A percentile compares a stretch with the other conserved stretches of the same genome.
These are phyloP conservation scores for Gentiana straminea DNA, from an alignment of 257 asterid genomes.

Conservation along the genomic window DNA sequence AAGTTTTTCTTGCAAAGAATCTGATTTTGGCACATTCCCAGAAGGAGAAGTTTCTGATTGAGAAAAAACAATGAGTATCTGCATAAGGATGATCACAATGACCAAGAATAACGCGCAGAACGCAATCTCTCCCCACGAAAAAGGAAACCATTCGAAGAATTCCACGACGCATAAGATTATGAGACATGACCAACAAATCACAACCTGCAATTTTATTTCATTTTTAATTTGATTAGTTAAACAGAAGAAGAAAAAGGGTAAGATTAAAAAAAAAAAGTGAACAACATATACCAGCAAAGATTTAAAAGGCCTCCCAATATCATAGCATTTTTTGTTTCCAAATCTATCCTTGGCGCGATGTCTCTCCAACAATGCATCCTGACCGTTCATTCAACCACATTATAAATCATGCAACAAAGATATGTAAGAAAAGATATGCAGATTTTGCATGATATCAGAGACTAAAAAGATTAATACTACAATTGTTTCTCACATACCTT, in stretches of 20 bases:
- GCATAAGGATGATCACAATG: slow-evolving; percentile 52
- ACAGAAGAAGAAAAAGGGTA: not conserved
- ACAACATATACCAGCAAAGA: slow-evolving; percentile 46
- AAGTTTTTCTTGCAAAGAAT: slow-evolving; percentile 39
- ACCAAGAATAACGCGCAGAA: slow-evolving; percentile 47
- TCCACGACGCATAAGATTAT: slow-evolving; percentile 30
- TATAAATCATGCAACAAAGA: no score
- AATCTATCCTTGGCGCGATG: slow-evolving; percentile 59
- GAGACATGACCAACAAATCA: slow-evolving; percentile 49
- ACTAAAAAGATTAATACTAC: no score
- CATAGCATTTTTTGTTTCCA: slow-evolving; percentile 31
- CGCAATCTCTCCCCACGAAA: slow-evolving; percentile 54
- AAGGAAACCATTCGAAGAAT: slow-evolving; percentile 40
- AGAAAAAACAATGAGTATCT: slow-evolving; percentile 50
- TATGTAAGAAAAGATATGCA: no score
- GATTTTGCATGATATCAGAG: no score
- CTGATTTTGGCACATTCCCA: slow-evolving; percentile 20
- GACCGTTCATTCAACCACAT: not conserved
- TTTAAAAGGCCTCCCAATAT: slow-evolving; percentile 48
- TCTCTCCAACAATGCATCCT: slow-evolving; percentile 67
- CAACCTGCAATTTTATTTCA: slow-evolving; percentile 35
- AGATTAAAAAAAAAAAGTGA: not conserved
- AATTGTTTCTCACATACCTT: slow-evolving; percentile 31
- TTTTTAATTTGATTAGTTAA: not conserved
- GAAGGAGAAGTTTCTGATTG: slow-evolving; percentile 55